These are phyloP conservation scores for Microstegium vimineum DNA, from an alignment of 176 grass and related monocot genomes.

Conservation along the genomic window DNA sequence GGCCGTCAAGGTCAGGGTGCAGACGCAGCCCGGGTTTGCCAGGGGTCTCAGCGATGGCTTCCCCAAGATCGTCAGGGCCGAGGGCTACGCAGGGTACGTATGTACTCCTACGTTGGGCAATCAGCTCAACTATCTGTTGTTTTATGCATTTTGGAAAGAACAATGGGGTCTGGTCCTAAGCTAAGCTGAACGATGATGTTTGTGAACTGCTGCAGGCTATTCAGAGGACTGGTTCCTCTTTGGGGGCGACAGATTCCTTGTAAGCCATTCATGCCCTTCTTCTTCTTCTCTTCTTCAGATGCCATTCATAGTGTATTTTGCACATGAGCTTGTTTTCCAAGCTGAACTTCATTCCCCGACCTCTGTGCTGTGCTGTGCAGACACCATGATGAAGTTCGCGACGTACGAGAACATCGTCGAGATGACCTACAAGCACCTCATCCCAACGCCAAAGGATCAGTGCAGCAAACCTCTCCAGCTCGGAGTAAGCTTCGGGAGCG, in stretches of 20 bases:
- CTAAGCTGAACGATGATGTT: slow-evolving; percentile 16
- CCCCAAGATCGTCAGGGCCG: slow-evolving; percentile 67
- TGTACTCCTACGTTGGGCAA: neutral
- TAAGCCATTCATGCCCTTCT: slow-evolving; percentile 25
- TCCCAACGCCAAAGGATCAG: slow-evolving; percentile 64
- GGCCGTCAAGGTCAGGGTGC: slow-evolving; percentile 82
- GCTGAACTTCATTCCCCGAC: neutral
- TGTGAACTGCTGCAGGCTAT: slow-evolving; percentile 35
- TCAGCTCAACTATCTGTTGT: neutral
- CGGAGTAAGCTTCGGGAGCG: slow-evolving; percentile 74
- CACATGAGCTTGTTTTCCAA: neutral
- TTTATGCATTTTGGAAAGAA: neutral
- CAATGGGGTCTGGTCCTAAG: neutral
- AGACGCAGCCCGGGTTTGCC: slow-evolving; percentile 74
- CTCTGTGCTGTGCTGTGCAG: slow-evolving; percentile 20
- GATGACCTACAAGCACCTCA: slow-evolving; percentile 71
- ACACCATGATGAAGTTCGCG: slow-evolving; percentile 94
- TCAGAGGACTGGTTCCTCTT: slow-evolving; percentile 81
- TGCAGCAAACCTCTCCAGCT: slow-evolving; percentile 73
- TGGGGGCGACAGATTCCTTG: slow-evolving; percentile 91
- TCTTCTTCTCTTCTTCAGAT: neutral
- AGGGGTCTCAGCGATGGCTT: slow-evolving; percentile 60
- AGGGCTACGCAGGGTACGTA: slow-evolving; percentile 52
- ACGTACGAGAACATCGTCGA: slow-evolving; percentile 80
- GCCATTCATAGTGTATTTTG: neutral